Evolutionary conservation across 306 rosid species (phyloP).

Genomic region (Pyrus betulifolia): DNA sequence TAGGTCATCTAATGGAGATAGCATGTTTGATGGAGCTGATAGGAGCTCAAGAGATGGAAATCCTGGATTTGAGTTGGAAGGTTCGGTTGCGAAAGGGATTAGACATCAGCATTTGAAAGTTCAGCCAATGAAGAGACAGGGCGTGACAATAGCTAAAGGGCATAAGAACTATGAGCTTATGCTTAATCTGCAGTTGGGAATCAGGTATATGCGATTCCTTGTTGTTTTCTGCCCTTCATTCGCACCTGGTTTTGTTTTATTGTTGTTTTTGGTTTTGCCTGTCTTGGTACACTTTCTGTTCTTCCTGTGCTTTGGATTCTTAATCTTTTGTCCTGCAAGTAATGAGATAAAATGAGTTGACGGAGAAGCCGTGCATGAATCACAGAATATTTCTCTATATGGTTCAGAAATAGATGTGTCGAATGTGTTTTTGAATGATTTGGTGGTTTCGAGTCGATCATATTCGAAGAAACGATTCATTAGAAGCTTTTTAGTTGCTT

Average conservation of each 20-base stretch:
- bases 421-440: not conserved
- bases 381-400: not conserved
- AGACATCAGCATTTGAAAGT: constrained; percentile 21
- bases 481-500: not conserved
- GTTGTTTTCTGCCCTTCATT: constrained; percentile 3
- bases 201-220: constrained; percentile 59
- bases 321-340: not conserved
- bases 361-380: not conserved
- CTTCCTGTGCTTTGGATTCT: not conserved
- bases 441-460: not conserved
- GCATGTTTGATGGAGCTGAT: constrained; percentile 19
- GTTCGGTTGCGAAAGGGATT: constrained; percentile 20
- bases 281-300: not conserved
- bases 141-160: constrained; percentile 76
- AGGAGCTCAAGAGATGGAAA: constrained; percentile 25
- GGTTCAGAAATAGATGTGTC: not conserved
- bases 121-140: constrained; percentile 57
- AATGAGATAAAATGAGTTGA: not conserved
- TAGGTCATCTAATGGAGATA: constrained; percentile 25
- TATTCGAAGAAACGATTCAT: not conserved
- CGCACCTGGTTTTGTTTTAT: not conserved
- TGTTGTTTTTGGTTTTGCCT: not conserved
- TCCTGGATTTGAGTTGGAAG: constrained; percentile 24
- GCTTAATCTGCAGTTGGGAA: constrained; percentile 96
- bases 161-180: constrained; percentile 89